Evolutionary conservation across 2,329 filamentous ascomycete genomes (phyloP).

Genomic region (Colletotrichum endophyticum): DNA sequence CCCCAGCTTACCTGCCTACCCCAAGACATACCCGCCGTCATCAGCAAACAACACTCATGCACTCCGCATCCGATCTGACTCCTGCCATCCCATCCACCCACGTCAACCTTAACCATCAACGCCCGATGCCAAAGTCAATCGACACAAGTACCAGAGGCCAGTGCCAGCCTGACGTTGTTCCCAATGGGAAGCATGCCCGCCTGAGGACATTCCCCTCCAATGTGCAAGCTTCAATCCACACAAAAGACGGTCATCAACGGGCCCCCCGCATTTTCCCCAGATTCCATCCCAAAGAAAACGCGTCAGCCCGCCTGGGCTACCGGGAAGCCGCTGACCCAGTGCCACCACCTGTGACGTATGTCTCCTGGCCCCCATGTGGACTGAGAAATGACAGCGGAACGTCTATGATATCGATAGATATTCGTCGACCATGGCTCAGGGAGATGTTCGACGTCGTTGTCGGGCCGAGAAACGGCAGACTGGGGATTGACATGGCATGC

Average conservation of each 20-base stretch:
- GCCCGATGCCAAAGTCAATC: neutral
- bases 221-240: neutral
- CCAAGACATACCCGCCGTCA: neutral
- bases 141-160: neutral
- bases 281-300: neutral
- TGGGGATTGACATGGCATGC: neutral
- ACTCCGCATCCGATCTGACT: neutral
- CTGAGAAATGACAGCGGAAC: neutral
- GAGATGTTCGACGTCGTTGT: neutral
- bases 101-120: neutral
- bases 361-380: neutral
- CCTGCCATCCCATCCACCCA: neutral
- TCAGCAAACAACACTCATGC: neutral
- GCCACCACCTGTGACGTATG: neutral
- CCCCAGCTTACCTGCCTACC: neutral
- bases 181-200: neutral
- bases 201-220: neutral
- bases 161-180: neutral
- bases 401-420: neutral
- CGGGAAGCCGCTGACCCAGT: neutral
- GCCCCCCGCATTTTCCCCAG: slow-evolving; percentile 16
- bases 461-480: neutral
- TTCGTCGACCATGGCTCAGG: neutral
- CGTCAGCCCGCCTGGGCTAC: neutral
- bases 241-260: neutral